These are phyloP conservation scores for Gentiana macrophylla DNA, from an alignment of 257 asterid genomes.

Conservation along the genomic window DNA sequence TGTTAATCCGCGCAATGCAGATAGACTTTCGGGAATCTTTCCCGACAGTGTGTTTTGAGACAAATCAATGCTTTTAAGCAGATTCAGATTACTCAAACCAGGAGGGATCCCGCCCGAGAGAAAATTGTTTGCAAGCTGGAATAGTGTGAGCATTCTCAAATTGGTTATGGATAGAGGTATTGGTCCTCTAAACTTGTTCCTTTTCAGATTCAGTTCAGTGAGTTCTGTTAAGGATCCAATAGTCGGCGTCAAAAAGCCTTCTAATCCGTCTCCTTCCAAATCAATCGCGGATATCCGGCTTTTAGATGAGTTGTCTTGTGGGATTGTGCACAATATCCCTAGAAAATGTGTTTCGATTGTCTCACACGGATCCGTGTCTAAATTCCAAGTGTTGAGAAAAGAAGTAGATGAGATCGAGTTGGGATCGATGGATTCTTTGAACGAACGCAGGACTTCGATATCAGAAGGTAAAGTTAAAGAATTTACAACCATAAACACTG, in stretches of 20 bases:
- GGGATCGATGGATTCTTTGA: constrained; percentile 34
- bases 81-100: constrained; percentile 15
- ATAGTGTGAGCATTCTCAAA: constrained; percentile 20
- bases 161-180: constrained; percentile 20
- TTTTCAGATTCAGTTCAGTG: constrained; percentile 18
- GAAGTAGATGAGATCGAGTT: constrained; percentile 27
- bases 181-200: constrained; percentile 37
- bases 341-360: constrained; percentile 27
- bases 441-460: constrained; percentile 19
- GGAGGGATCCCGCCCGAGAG: constrained; percentile 29
- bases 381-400: constrained; percentile 35
- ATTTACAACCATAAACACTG: constrained; percentile 5
- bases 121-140: constrained; percentile 24
- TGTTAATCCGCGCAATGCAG: constrained; percentile 20
- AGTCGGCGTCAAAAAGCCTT: constrained; percentile 32
- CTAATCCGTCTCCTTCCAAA: constrained; percentile 41
- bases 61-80: constrained; percentile 22
- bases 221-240: constrained; percentile 36
- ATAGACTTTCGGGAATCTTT: constrained; percentile 17
- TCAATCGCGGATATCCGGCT: constrained; percentile 25
- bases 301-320: constrained; percentile 20
- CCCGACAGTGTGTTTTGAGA: constrained; percentile 32
- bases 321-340: constrained; percentile 19
- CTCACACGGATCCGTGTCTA: constrained; percentile 38
- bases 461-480: constrained; percentile 30